These are phyloP conservation scores for Cajanus cajan DNA, from an alignment of 306 rosid genomes.

Conservation along the genomic window DNA sequence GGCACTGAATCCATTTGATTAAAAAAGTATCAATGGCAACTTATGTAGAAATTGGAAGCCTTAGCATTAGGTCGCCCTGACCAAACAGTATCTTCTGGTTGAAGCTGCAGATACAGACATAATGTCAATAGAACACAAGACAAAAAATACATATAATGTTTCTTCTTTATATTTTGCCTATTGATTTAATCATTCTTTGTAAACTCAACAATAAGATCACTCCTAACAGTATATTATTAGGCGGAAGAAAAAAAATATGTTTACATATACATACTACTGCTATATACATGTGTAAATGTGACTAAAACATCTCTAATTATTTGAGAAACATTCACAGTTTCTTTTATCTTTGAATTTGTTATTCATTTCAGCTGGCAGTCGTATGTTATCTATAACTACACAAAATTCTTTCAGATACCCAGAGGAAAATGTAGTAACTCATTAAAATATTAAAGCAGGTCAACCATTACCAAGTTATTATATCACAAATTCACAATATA, in stretches of 20 bases:
- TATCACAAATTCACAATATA: not conserved
- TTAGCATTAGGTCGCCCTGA: constrained; percentile 32
- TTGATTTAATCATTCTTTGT: not conserved
- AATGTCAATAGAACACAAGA: not conserved
- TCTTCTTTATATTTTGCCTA: not conserved
- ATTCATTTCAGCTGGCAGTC: not conserved
- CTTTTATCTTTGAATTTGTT: not conserved
- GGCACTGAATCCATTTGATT: constrained; percentile 69
- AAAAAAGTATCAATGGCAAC: constrained; percentile 24
- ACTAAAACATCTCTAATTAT: not conserved
- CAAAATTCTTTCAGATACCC: not conserved
- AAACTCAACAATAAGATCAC: not conserved
- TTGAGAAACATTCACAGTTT: not conserved
- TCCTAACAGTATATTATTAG: not conserved
- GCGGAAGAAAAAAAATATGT: not conserved
- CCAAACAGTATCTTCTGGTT: constrained; percentile 33
- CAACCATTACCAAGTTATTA: not conserved
- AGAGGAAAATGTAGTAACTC: not conserved
- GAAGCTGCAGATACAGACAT: constrained; percentile 34
- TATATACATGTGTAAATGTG: not conserved
- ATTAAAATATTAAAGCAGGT: not conserved
- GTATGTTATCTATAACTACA: not conserved
- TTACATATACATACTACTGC: not conserved
- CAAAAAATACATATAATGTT: constrained; percentile 6
- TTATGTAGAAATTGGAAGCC: constrained; percentile 33